Conservation (phyloP, 1,139 yeast genomes). For the Pichia sp. region DNA sequence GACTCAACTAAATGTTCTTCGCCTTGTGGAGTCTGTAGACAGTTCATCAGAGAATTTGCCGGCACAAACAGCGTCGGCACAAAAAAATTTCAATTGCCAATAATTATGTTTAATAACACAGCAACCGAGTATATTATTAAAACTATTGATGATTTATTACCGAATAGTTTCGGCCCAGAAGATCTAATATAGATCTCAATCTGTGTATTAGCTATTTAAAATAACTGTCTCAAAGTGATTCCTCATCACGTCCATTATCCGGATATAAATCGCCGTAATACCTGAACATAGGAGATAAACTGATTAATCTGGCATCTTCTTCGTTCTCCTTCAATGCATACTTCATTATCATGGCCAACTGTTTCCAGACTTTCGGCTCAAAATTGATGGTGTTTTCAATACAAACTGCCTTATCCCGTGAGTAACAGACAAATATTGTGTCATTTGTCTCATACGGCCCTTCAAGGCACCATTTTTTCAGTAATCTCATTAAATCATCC, state of each 20-base stretch:
- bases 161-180: conserved; percentile 83
- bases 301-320: not conserved
- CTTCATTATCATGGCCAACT: conserved; percentile 6
- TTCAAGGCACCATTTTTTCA: conserved; percentile 10
- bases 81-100: conserved; percentile 29
- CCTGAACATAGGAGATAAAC: conserved; percentile 11
- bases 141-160: conserved; percentile 60
- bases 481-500: conserved; percentile 6
- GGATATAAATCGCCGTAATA: conserved; percentile 14
- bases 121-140: conserved; percentile 37
- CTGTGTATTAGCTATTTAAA: not conserved
- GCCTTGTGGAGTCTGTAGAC: conserved; percentile 96
- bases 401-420: not conserved
- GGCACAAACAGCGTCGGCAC: conserved; percentile 13
- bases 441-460: conserved; percentile 6
- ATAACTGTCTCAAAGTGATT: no score
- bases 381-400: conserved; percentile 2
- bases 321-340: conserved; percentile 1
- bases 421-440: not conserved
- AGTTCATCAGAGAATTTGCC: conserved; percentile 72
- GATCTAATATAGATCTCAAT: conserved; percentile 28
- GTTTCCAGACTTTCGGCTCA: conserved; percentile 3
- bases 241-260: conserved; percentile 10
- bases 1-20: conserved; percentile 55
- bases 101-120: conserved; percentile 52